phyloP scores from a whole-genome alignment of 1,284 basidiomycete species.

The Austroboletus novae-zelandiae region DNA sequence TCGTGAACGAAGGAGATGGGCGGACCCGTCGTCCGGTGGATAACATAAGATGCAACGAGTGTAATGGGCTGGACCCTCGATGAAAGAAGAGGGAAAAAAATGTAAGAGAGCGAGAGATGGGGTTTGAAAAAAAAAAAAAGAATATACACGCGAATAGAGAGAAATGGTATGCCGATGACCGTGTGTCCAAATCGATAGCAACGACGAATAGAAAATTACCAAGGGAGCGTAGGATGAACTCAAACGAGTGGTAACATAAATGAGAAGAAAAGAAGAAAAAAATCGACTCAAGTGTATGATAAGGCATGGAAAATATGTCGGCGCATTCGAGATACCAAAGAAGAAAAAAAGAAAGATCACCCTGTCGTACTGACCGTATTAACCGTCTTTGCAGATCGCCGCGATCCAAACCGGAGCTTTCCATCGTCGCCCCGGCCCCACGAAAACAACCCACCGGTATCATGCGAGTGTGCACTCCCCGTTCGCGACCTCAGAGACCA shows the following conservation, averaged over 20 bases:
- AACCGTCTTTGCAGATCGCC: constrained; percentile 57
- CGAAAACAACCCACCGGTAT: constrained; percentile 60
- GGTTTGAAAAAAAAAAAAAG: constrained; percentile 7
- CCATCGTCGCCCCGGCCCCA: constrained; percentile 55
- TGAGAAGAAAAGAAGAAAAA: constrained; percentile 2
- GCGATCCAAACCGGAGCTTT: constrained; percentile 67
- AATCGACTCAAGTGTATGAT: too few relatives aligned
- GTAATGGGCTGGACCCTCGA: constrained; percentile 5
- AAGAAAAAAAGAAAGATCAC: not conserved
- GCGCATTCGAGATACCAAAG: not conserved
- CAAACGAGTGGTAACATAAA: constrained; percentile 9
- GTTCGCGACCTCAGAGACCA: constrained; percentile 80
- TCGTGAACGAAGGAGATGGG: constrained; percentile 18
- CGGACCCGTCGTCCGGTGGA: constrained; percentile 16
- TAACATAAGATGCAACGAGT: constrained; percentile 16
- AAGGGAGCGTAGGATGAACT: constrained; percentile 32
- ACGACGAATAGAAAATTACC: constrained; percentile 21
- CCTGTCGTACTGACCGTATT: constrained; percentile 21
- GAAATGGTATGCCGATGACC: constrained; percentile 12
- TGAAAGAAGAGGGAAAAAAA: not conserved
- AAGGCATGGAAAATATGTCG: too few relatives aligned
- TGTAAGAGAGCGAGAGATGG: not conserved
- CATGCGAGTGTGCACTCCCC: constrained; percentile 65
- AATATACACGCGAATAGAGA: constrained; percentile 10
- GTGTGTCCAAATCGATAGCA: constrained; percentile 21